Percentiles rank a stretch among this genome's conserved stretches.
Conservation (phyloP, 352 stramenopile species). For the Pythium aphanidermatum region DNA sequence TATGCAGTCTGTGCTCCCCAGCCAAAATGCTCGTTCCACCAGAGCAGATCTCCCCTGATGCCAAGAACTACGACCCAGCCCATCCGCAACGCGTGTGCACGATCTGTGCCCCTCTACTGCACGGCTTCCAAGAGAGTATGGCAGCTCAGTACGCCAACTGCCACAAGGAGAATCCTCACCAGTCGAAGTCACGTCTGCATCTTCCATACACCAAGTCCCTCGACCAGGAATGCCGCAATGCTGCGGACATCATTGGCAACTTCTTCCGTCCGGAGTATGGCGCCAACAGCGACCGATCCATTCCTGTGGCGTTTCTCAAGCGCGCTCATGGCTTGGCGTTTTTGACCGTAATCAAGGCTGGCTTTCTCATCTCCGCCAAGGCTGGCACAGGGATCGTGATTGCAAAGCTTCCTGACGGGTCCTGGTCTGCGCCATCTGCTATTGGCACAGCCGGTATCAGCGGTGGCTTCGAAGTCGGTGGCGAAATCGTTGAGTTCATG, state of each 20-base stretch:
- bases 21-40: slow-evolving; percentile 73
- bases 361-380: slow-evolving; percentile 78
- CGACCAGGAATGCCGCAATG: slow-evolving; percentile 70
- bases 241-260: slow-evolving; percentile 72
- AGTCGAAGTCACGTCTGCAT: slow-evolving; percentile 64
- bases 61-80: slow-evolving; percentile 66
- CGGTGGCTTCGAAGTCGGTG: slow-evolving; percentile 81
- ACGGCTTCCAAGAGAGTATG: slow-evolving; percentile 64
- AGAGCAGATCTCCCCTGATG: slow-evolving; percentile 42
- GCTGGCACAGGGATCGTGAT: slow-evolving; percentile 88
- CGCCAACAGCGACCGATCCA: slow-evolving; percentile 66
- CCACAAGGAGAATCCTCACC: slow-evolving; percentile 78
- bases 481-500: slow-evolving; percentile 92
- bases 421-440: slow-evolving; percentile 90
- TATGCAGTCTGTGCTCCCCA: slow-evolving; percentile 64
- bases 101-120: slow-evolving; percentile 69
- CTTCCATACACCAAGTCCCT: slow-evolving; percentile 67
- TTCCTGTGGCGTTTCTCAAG: slow-evolving; percentile 77
- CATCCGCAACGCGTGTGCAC: slow-evolving; percentile 77
- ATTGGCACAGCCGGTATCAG: slow-evolving; percentile 91
- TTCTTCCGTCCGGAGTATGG: slow-evolving; percentile 70
- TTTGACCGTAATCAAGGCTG: slow-evolving; percentile 81
- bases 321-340: slow-evolving; percentile 78
- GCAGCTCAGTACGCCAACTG: slow-evolving; percentile 73
- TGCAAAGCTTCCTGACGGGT: slow-evolving; percentile 72